phyloP scores from a whole-genome alignment of 176 grass and related monocot genomes.

The Ensete glaucum region DNA sequence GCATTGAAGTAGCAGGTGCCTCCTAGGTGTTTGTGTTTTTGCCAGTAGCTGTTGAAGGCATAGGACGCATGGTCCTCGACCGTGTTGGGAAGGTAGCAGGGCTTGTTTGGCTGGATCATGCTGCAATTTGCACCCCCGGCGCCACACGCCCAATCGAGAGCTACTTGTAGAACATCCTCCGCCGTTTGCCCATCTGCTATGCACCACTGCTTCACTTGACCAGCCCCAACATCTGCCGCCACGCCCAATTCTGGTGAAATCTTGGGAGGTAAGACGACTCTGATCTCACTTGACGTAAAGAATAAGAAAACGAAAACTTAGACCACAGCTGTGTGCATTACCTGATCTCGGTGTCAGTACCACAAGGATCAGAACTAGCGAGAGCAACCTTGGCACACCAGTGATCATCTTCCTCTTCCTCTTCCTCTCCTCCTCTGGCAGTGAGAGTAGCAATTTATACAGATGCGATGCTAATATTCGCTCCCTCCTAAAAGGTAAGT shows the following conservation, averaged over 20 bases:
- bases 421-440: neutral
- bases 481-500: neutral
- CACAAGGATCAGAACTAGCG: neutral
- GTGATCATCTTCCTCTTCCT: neutral
- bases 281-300: too few species aligned
- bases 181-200: conserved; percentile 49
- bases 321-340: neutral
- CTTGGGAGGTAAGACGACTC: too few species aligned
- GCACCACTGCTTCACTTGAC: conserved; percentile 16
- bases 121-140: conserved; percentile 32
- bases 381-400: neutral
- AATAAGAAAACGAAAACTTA: too few species aligned
- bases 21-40: conserved; percentile 59
- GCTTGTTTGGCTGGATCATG: conserved; percentile 41
- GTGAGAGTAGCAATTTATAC: neutral
- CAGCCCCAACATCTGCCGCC: neutral
- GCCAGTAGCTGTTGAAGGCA: conserved; percentile 54
- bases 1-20: conserved; percentile 57
- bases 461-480: neutral
- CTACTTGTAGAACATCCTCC: conserved; percentile 25
- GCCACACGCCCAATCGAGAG: conserved; percentile 13
- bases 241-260: too few species aligned
- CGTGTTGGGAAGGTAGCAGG: conserved; percentile 40
- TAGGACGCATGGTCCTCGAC: neutral
- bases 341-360: neutral